Evolutionary conservation across 2,329 filamentous ascomycete genomes (phyloP), one percentile per base, ranked within the genome.

Genomic region (Davidsoniella australis): DNA sequence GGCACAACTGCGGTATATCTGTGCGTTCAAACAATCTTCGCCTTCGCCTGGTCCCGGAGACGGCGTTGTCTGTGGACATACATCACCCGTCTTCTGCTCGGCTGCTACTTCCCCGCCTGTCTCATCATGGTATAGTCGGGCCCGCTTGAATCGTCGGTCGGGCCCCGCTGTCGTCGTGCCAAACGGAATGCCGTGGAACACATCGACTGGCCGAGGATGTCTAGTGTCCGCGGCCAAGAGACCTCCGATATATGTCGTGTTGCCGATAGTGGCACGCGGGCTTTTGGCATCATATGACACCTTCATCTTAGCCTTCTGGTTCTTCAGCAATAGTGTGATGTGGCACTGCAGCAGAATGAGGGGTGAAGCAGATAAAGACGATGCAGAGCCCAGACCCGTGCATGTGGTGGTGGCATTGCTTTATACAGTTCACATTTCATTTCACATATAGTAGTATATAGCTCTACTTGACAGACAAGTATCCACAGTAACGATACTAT

Each of bases 11-110:
- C 69, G 65, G 54, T 66, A 73, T 12, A 78, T 58, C 56, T 76
- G 75, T 6, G 68, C 57, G 53, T 69, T 71, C 24, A 78, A 62
- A 50, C 72, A 75, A 58, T 73, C 64, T 60, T 78, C 74, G 45
- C 66, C 16, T 33, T 42, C 40, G 3, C 37, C 39, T 39, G 14
- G 14, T 10, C 10, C 59, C 48, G 61, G 59, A n/a, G 58, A 58
- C 49, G 61, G 53, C 20, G 54, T 52, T 16, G 56, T 57, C 18
- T 51, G 54, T 6, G 46, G 29, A 33, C 29, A 53, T 18, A 49
- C 51, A 43, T 60, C 58, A 16, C 41, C 41, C 14, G 12, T 8
- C 10, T 38, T 23, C 7, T 37, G 26, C 26, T 26, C 47, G 2
- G 36, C 33, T 2, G 33, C 12, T 10, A 43, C 26, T 10, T 37